phyloP scores from a whole-genome alignment of 1,284 basidiomycete genomes.

The Termitomyces sp. region DNA sequence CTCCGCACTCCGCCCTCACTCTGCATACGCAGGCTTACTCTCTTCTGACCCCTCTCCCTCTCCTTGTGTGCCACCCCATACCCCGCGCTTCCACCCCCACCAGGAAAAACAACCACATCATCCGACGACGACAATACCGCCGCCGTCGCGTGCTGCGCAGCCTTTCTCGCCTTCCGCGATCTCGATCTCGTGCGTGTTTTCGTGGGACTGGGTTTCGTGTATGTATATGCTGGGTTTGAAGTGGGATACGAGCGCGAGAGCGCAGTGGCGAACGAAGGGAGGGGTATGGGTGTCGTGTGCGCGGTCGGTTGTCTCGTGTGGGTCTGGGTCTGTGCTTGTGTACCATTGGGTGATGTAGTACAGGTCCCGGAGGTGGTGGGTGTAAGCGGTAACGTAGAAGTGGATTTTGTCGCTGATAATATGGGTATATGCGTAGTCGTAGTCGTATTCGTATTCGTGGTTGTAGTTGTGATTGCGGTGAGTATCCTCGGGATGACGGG shows the following conservation, averaged over 20 bases:
- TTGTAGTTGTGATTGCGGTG: not conserved
- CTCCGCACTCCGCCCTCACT: no score
- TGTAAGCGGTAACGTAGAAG: not conserved
- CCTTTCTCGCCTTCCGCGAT: constrained; percentile 2
- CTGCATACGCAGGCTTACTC: no score
- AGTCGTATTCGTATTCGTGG: not conserved
- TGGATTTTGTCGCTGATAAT: not conserved
- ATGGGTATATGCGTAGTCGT: not conserved
- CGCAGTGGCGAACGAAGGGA: constrained; percentile 20
- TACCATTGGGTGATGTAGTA: not conserved
- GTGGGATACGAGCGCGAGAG: not conserved
- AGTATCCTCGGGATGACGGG: constrained; percentile 1
- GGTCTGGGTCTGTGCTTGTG: not conserved
- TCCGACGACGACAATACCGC: not conserved
- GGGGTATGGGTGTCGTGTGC: constrained; percentile 15
- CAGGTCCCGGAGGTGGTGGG: not conserved
- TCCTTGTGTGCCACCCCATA: no score
- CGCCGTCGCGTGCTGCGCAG: not conserved
- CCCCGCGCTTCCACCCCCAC: no score
- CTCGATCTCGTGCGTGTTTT: constrained; percentile 1
- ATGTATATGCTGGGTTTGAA: not conserved
- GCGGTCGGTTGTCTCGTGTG: not conserved
- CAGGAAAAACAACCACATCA: not conserved
- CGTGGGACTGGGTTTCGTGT: not conserved
- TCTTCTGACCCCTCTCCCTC: no score